Percentiles rank a stretch among this genome's conserved stretches.
Evolutionary conservation across 257 asterid species (phyloP).

Genomic region (Mentha longifolia): DNA sequence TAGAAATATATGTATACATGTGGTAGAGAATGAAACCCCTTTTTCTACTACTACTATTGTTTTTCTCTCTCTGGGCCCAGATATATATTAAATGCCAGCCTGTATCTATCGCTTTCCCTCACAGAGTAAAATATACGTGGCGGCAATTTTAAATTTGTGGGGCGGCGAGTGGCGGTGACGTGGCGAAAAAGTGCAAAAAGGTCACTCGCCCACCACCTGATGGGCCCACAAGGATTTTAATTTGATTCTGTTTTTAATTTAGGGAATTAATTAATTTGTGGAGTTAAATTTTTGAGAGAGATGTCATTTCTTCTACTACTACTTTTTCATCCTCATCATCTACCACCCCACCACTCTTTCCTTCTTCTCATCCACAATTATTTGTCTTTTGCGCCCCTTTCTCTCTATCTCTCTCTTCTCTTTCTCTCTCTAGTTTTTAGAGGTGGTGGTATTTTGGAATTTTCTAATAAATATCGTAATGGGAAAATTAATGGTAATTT

Average conservation of each 20-base stretch:
- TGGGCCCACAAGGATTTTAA: conserved; percentile 20
- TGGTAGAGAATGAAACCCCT: conserved; percentile 37
- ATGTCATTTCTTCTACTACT: conserved; percentile 44
- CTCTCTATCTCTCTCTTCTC: background rate
- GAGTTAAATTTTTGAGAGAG: conserved; percentile 18
- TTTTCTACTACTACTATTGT: background rate
- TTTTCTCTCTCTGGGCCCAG: background rate
- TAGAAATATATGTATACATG: conserved; percentile 7
- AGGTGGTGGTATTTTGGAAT: conserved; percentile 41
- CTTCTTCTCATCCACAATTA: conserved; percentile 24
- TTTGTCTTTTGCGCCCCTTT: conserved; percentile 33
- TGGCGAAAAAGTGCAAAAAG: conserved; percentile 64
- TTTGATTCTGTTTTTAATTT: too few species aligned
- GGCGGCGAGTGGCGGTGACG: conserved; percentile 63
- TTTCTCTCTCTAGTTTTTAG: conserved; percentile 15
- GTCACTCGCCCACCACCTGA: conserved; percentile 37
- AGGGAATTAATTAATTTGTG: background rate
- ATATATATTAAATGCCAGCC: conserved; percentile 12
- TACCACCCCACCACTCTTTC: conserved; percentile 23
- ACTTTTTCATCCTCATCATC: conserved; percentile 20
- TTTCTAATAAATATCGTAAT: conserved; percentile 23
- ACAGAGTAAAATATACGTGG: conserved; percentile 39
- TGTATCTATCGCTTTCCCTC: conserved; percentile 34
- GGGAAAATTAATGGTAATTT: background rate
- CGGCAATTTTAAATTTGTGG: conserved; percentile 29